Evolutionary conservation across 2,329 filamentous ascomycete genomes (phyloP), one percentile per base, ranked within the genome.

Genomic region (Scleromitrula shiraiana): DNA sequence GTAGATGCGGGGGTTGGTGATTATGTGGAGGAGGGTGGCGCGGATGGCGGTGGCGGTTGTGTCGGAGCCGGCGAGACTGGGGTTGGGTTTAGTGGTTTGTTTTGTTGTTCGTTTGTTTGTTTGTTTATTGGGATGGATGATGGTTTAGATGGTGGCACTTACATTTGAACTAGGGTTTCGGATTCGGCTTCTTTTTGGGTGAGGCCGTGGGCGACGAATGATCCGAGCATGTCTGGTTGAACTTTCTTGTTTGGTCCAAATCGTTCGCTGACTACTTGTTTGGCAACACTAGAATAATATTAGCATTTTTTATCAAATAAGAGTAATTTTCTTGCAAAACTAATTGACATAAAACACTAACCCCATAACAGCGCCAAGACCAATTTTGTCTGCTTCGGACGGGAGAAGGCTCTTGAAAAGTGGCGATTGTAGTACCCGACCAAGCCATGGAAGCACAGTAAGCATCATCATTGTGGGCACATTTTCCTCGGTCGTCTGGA

Each of bases 31-130:
- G 1, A 55, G 7, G 5, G 50, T 55, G 2, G 50, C 41, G 3
- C 50, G 70, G 10, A 82, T 70, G 1, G 71, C 70, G 0, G 73
- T 75, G 0, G 77, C 75, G 0, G 76, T 78, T 1, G 75, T 79
- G 50, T 81, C 77, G 0, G 75, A 75, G 4, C 77, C 77, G 2
- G 77, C 77, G 3, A 77, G 20, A 19, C 12, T 38, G 9, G n/a
- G n/a, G n/a, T n/a, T n/a, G n/a, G n/a, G n/a, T n/a, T n/a, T n/a
- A n/a, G n/a, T n/a, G n/a, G n/a, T n/a, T n/a, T n/a, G n/a, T n/a
- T n/a, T n/a, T n/a, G 23, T 3, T 17, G n/a, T 4, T 4, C 3
- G n/a, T 43, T 19, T 17, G 15, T 17, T 24, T 32, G 15, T 3
- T 15, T 24, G 5, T 9, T 5, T 8, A 35, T 7, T 10, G 19